These are phyloP conservation scores for Populus pruinosa DNA, from an alignment of 345 rosid species.

Conservation along the genomic window DNA sequence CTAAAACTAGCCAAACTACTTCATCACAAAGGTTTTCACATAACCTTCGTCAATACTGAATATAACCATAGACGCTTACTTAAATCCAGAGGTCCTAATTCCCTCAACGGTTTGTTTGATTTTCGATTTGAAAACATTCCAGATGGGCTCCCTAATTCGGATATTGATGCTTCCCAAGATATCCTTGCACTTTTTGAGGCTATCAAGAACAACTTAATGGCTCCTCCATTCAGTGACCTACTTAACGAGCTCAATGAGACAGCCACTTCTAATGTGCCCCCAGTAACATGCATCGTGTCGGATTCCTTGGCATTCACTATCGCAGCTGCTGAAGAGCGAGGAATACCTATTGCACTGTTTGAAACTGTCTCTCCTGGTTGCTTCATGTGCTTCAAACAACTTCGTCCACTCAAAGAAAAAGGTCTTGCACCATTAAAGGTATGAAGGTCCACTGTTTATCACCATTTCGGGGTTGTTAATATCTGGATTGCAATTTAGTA, in stretches of 20 bases:
- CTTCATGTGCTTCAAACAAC: constrained; percentile 5
- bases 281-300: too few relatives aligned
- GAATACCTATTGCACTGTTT: background rate
- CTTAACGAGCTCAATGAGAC: background rate
- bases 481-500: too few relatives aligned
- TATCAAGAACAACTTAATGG: background rate
- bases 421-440: constrained; percentile 7
- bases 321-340: constrained; percentile 1
- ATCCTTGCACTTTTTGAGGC: background rate
- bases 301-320: background rate
- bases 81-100: background rate
- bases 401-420: background rate
- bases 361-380: background rate
- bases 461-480: too few relatives aligned
- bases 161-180: background rate
- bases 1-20: constrained; percentile 1
- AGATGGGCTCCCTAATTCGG: background rate
- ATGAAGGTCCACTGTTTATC: background rate
- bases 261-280: background rate
- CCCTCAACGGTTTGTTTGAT: background rate
- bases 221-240: background rate
- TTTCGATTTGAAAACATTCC: background rate
- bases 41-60: background rate
- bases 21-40: background rate
- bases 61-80: background rate